Conservation (phyloP, 352 stramenopile genomes). For the Phytophthora pseudosyringae region DNA sequence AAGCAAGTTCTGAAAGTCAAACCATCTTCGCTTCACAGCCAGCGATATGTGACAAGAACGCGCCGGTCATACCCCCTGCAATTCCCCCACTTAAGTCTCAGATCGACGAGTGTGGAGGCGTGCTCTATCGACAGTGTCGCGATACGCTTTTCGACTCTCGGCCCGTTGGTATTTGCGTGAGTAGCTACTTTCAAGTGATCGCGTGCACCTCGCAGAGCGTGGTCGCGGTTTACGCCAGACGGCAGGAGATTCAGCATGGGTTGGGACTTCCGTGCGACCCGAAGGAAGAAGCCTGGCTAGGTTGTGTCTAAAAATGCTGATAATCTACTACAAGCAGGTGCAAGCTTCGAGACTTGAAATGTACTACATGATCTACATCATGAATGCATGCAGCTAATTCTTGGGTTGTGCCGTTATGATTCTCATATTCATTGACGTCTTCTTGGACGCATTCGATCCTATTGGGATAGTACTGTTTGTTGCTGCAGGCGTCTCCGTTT, state of each 20-base stretch:
- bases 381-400: too few relatives aligned
- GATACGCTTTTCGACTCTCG: background rate
- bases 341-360: too few relatives aligned
- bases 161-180: conserved; percentile 21
- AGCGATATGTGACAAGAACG: conserved; percentile 1
- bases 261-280: conserved; percentile 14
- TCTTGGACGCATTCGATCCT: too few relatives aligned
- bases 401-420: too few relatives aligned
- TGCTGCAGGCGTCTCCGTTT: too few relatives aligned
- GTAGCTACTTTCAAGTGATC: conserved; percentile 20
- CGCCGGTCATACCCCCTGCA: conserved; percentile 5
- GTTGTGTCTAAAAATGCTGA: conserved; percentile 12
- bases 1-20: background rate
- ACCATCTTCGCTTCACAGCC: conserved; percentile 3
- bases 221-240: background rate
- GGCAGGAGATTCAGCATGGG: conserved; percentile 17
- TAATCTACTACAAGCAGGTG: too few relatives aligned
- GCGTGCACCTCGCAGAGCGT: conserved; percentile 1
- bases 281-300: conserved; percentile 18
- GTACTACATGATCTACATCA: too few relatives aligned
- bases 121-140: conserved; percentile 22
- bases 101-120: conserved; percentile 11
- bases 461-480: too few relatives aligned
- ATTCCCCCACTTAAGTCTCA: conserved; percentile 5
- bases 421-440: too few relatives aligned